Evolutionary conservation across 495 filamentous ascomycete genomes (phyloP).

Genomic region (Poronia punctata): DNA sequence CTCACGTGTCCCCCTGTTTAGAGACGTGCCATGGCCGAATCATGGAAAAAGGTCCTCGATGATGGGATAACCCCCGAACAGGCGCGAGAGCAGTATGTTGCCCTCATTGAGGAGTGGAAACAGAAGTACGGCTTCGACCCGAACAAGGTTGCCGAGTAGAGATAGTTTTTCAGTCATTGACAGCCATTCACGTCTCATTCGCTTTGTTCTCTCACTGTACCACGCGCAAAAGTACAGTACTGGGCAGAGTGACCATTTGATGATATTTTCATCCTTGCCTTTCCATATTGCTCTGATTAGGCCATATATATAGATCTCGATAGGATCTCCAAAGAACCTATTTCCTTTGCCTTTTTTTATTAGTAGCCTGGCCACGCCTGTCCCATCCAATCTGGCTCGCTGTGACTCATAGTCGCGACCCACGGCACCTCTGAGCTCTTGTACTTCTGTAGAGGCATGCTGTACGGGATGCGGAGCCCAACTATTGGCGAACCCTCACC

Average conservation of each 20-base stretch:
- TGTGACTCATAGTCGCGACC: slow-evolving; percentile 60
- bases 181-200: too few relatives aligned
- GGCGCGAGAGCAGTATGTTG: slow-evolving; percentile 71
- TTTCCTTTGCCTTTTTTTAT: neutral
- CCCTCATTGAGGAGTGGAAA: slow-evolving; percentile 63
- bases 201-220: neutral
- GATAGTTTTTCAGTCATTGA: too few relatives aligned
- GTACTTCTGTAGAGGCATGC: slow-evolving; percentile 66
- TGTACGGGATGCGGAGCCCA: slow-evolving; percentile 77
- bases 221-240: too few relatives aligned
- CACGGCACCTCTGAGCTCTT: slow-evolving; percentile 60
- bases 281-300: neutral
- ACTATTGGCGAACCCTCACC: slow-evolving; percentile 34
- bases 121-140: slow-evolving; percentile 54
- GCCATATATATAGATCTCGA: too few relatives aligned
- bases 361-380: slow-evolving; percentile 18
- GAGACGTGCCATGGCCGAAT: slow-evolving; percentile 68
- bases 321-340: too few relatives aligned
- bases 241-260: too few relatives aligned
- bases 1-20: neutral
- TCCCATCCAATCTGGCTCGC: slow-evolving; percentile 65
- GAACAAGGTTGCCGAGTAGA: slow-evolving; percentile 48
- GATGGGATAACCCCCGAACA: slow-evolving; percentile 50
- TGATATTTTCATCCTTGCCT: too few relatives aligned
- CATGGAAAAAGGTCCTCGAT: slow-evolving; percentile 59